phyloP scores from a whole-genome alignment of 768 basidiomycete genomes.

The Tylopilus cervinicoccineus region DNA sequence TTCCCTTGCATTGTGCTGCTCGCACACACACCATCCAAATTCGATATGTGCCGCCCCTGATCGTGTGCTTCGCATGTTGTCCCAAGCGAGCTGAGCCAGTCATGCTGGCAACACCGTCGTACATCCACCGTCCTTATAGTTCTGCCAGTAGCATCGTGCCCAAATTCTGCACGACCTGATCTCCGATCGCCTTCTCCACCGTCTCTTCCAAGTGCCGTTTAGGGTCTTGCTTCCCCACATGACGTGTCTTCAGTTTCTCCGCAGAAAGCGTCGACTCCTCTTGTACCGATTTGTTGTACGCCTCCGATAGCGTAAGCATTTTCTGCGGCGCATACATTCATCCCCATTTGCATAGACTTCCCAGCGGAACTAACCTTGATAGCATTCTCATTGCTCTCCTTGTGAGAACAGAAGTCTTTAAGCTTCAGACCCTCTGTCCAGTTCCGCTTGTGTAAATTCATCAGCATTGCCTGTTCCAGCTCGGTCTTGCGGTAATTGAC shows the following conservation, averaged over 20 bases:
- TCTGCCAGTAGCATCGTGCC: slow-evolving; percentile 95
- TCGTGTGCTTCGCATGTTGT: background rate
- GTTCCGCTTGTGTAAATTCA: slow-evolving; percentile 98
- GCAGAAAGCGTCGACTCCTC: slow-evolving; percentile 94
- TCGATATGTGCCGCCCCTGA: slow-evolving; percentile 7
- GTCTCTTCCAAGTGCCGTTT: slow-evolving; percentile 97
- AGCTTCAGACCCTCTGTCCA: slow-evolving; percentile 98
- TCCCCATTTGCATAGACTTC: slow-evolving; percentile 14
- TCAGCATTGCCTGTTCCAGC: slow-evolving; percentile 95
- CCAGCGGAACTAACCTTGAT: slow-evolving; percentile 70
- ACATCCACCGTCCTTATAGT: slow-evolving; percentile 43
- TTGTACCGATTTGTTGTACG: slow-evolving; percentile 97
- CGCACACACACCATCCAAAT: background rate
- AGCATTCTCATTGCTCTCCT: slow-evolving; percentile 84
- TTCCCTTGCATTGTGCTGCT: background rate
- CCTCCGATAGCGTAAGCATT: slow-evolving; percentile 89
- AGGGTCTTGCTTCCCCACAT: slow-evolving; percentile 97
- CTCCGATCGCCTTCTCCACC: slow-evolving; percentile 96
- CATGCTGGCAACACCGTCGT: background rate
- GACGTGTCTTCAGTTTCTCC: slow-evolving; percentile 94
- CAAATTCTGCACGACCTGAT: slow-evolving; percentile 93
- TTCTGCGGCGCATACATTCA: slow-evolving; percentile 32
- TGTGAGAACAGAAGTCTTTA: slow-evolving; percentile 85
- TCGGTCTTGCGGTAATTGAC: slow-evolving; percentile 99
- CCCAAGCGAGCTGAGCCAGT: background rate